phyloP scores from a whole-genome alignment of 768 basidiomycete genomes.

The Vararia minispora region DNA sequence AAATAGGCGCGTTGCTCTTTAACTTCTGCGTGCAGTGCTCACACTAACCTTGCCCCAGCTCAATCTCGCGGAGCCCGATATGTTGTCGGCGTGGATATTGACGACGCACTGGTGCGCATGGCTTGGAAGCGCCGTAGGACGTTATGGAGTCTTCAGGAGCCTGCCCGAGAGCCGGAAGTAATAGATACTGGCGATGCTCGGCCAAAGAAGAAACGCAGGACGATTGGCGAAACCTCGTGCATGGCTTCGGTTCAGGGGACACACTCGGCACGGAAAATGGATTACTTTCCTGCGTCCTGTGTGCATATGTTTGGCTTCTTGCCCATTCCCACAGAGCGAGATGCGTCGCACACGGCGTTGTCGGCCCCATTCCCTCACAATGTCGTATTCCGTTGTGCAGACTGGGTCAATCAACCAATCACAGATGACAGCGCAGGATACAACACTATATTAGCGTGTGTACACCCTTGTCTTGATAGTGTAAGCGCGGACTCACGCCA shows the following conservation, averaged over 20 bases:
- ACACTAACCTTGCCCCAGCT: conserved; percentile 28
- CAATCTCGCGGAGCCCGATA: conserved; percentile 50
- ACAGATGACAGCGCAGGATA: conserved; percentile 52
- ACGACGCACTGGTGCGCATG: conserved; percentile 55
- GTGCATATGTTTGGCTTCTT: conserved; percentile 68
- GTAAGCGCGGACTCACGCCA: neutral
- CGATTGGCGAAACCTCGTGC: neutral
- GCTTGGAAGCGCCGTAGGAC: conserved; percentile 66
- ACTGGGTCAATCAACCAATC: conserved; percentile 57
- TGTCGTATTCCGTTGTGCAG: conserved; percentile 53
- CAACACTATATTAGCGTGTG: conserved; percentile 74
- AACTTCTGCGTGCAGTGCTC: neutral
- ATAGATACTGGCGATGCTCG: neutral
- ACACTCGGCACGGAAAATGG: conserved; percentile 9
- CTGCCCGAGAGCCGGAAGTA: conserved; percentile 17
- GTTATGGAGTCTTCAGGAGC: conserved; percentile 61
- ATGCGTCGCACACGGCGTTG: conserved; percentile 18
- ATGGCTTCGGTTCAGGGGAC: too few relatives aligned
- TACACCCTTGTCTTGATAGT: conserved; percentile 1
- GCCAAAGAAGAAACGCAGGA: conserved; percentile 13
- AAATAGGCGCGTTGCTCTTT: conserved; percentile 48
- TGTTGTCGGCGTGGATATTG: conserved; percentile 81
- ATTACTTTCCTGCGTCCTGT: conserved; percentile 71
- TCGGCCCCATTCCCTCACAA: conserved; percentile 65
- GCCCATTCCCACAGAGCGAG: conserved; percentile 53